A percentile compares a stretch with the other conserved stretches of the same genome.
phyloP scores from a whole-genome alignment of 2,329 filamentous ascomycete genomes.

The Keithomyces neogunnii region DNA sequence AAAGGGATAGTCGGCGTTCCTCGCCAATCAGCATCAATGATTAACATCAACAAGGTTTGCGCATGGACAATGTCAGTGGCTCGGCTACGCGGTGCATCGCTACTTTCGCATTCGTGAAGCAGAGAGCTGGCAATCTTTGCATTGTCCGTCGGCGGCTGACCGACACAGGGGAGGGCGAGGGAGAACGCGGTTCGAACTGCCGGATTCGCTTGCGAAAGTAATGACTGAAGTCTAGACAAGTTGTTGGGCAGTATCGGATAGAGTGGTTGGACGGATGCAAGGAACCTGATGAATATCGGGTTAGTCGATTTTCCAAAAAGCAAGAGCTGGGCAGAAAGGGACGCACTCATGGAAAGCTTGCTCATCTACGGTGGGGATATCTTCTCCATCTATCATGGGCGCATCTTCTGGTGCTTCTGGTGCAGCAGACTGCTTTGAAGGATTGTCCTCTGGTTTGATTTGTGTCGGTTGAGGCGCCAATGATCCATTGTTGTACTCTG shows the following conservation, averaged over 20 bases:
- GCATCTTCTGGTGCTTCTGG: slow-evolving; percentile 26
- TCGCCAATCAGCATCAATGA: slow-evolving; percentile 52
- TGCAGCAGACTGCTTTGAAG: slow-evolving; percentile 26
- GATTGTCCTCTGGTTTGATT: slow-evolving; percentile 28
- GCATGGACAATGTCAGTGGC: slow-evolving; percentile 49
- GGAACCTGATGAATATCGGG: slow-evolving; percentile 38
- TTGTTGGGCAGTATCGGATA: slow-evolving; percentile 57
- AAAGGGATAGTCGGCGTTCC: slow-evolving; percentile 38
- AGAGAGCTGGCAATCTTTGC: slow-evolving; percentile 36
- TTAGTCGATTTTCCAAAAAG: neutral
- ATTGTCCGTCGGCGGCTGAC: slow-evolving; percentile 29
- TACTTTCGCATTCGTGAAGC: slow-evolving; percentile 43
- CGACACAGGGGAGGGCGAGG: slow-evolving; percentile 52
- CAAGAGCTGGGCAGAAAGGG: neutral
- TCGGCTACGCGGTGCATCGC: slow-evolving; percentile 26
- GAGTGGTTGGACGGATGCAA: slow-evolving; percentile 55
- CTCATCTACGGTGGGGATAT: slow-evolving; percentile 26
- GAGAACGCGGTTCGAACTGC: slow-evolving; percentile 55
- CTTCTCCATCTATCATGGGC: slow-evolving; percentile 16
- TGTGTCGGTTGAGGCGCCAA: slow-evolving; percentile 37
- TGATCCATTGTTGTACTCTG: slow-evolving; percentile 29
- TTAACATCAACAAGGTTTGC: slow-evolving; percentile 58
- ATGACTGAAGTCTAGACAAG: slow-evolving; percentile 45
- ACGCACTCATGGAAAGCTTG: slow-evolving; percentile 37
- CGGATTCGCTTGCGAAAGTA: slow-evolving; percentile 47